Base-by-base conservation (phyloP, 2,329 filamentous ascomycete species). In the Neurospora sp. region DNA sequence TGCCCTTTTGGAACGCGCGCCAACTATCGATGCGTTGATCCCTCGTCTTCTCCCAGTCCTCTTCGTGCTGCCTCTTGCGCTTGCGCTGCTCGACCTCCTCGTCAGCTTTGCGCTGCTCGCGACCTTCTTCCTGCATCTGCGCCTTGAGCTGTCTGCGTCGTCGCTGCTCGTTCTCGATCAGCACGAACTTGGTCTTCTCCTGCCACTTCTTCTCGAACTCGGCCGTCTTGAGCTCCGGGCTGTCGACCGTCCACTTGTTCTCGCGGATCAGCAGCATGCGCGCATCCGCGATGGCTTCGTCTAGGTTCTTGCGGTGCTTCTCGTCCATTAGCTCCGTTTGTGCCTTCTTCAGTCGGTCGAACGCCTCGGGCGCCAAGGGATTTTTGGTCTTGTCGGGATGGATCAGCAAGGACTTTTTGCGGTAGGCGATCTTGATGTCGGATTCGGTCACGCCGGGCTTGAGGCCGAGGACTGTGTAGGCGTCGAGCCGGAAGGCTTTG, bases 341-440 rank as follows among this genome's bases (percentile, higher is more conserved):
- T 0, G 96, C 96, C 81, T 98, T 97, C 78, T 97, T 97, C 38
- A 99, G 87, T 10, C 95, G 90, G 81, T 99, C 96, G 78, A 99
- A 99, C 74, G 96, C 96, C 77, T 98, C 96, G 3, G 96, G 95
- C 0, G 96, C 96, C 67, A 85, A 87, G 0, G 93, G 91, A 78
- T 99, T 98, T 77, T 90, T 90, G 70, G 96, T 97, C 81, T 99
- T 99, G 84, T 99, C 96, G 7, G 96, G 96, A 84, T 99, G 96
- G 83, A 99, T 98, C 67, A 99, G 89, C 70, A 99, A 90, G n/a
- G 96, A 99, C 81, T 97, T 98, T 77, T 93, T 94, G 84, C 96
- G 94, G 83, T 98, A 99, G 75, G 88, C 88, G 75, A 90, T 84
- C 82, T 97, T 98, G 85, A 99, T 98, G 82, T 98, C 96, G 71